Evolutionary conservation across 106 monocot species (phyloP), one percentile per base, ranked within the genome.

Genomic region (Allium sativum): DNA sequence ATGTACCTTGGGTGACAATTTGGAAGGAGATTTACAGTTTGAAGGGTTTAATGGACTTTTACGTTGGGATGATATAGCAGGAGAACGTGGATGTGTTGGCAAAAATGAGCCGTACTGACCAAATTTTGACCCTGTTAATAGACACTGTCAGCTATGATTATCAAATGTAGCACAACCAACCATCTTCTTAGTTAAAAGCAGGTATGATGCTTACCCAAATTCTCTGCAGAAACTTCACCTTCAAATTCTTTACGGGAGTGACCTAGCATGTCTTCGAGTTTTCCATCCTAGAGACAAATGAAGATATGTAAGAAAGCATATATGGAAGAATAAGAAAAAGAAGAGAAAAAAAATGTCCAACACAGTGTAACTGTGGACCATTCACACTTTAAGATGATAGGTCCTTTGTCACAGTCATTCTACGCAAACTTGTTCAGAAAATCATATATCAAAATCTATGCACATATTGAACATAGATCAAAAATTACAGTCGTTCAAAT

Each of bases 41-140:
- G 65, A 17, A 7, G 44, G 48, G 65, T 59, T 77, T 13, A 67
- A 58, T 41, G 79, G 77, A 64, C 76, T 79, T 58, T 20, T 79
- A 45, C 76, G 65, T 59, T 82, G 82, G 60, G 66, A 6, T 42
- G 64, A 48, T 19, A 74, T 55, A 10, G 76, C 62, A 58, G 78
- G 76, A 42, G 81, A 81, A 14, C 78, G 66, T 65, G 70, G 78
- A 60, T 89, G 72, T 18, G 73, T 11, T 56, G 84, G 84, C 14
- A 90, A 72, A 58, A 90, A 90, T 4, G 89, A 84, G 53, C 89
- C 89, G 69, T 90, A 90, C 48, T 68, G 79, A 47, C 84, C 81
- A 76, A 84, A 81, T 63, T 76, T 84, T 17, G 84, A 73, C 53
- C 84, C 89, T 90, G 75, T 59, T 45, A 59, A 65, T 22, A 21